Evolutionary conservation across 2,329 filamentous ascomycete species (phyloP).

Genomic region (Penicillium sp.): DNA sequence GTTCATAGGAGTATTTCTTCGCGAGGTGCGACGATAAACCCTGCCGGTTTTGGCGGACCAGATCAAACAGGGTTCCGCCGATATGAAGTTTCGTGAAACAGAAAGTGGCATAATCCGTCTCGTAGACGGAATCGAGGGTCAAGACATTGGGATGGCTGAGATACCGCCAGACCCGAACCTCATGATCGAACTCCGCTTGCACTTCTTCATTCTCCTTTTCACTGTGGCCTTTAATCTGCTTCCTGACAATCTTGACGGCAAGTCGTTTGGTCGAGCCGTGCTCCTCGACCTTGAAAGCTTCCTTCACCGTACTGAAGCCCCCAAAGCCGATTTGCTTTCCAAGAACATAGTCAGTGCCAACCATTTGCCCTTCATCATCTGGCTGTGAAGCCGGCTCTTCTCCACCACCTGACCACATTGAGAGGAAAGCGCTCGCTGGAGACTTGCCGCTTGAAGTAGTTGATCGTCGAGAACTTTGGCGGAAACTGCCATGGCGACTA

Average conservation of each 20-base stretch:
- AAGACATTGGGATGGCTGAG: constrained; percentile 62
- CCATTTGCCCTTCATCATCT: constrained; percentile 66
- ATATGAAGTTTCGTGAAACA: constrained; percentile 65
- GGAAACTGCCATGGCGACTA: constrained; percentile 36
- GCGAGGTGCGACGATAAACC: constrained; percentile 54
- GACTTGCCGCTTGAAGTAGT: constrained; percentile 54
- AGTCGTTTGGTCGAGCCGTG: constrained; percentile 51
- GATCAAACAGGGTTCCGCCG: constrained; percentile 63
- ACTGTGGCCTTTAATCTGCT: constrained; percentile 53
- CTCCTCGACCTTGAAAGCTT: constrained; percentile 62
- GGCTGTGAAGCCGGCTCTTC: constrained; percentile 50
- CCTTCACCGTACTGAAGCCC: constrained; percentile 66
- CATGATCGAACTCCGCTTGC: constrained; percentile 67
- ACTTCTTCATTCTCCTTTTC: constrained; percentile 64
- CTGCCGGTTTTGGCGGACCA: constrained; percentile 56
- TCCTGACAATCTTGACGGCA: constrained; percentile 67
- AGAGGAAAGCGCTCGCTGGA: constrained; percentile 58
- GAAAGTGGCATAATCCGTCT: constrained; percentile 66
- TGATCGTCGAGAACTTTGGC: constrained; percentile 48
- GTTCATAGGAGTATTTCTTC: constrained; percentile 61
- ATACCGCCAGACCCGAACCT: constrained; percentile 66
- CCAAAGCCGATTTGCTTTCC: constrained; percentile 65
- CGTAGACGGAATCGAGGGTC: constrained; percentile 62
- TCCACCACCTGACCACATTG: constrained; percentile 47
- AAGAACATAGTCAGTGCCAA: constrained; percentile 65